Base-by-base conservation (phyloP, 345 rosid species). In the Clausena lansium region DNA sequence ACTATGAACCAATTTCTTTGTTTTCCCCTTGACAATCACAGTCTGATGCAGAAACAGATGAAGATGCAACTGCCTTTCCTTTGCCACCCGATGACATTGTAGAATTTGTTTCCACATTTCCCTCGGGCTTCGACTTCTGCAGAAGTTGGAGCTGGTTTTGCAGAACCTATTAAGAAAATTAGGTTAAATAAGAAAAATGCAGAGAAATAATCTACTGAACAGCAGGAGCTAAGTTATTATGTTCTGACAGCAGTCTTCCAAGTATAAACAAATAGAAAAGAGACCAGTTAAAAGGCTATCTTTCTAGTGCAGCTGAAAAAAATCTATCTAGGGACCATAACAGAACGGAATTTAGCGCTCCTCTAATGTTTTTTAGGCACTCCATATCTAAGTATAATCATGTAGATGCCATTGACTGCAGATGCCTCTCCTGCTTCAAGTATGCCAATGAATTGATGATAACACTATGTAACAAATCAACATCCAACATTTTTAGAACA, bases 81-180 rank as follows among this genome's bases (percentile, higher is more conserved):
- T 87, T 82, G 79, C 30, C 20, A 45, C 86, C 88, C 25, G 79
- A 70, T 41, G 87, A 73, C 15, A 70, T 17, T 5, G 82, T 2
- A 5, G 67, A 25, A 50, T 36, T 77, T 35, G 17, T 17, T 32
- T 36, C 81, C 30, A 30, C 4, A 57, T 66, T 76, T 63, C 71
- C 82, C 79, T 79, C 86, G 0, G 71, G 6, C 24, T 82, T 76
- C 15, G 78, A 63, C 75, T 76, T 69, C 63, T 70, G 79, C 67
- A 86, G 77, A 55, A 41, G 64, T 55, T 85, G 79, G 7, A 85
- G 87, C 71, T 84, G 87, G 52, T 75, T 80, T 75, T 85, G 87
- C 78, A 89, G 78, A 39, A 59, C 80, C 92, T 89, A 28, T 63
- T 7, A 32, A 24, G 20, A 39, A 14, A 39, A 52, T 36, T 47